Evolutionary conservation across 2,329 filamentous ascomycete genomes (phyloP), one percentile per base, ranked within the genome.

Genomic region (Exophiala sp.): DNA sequence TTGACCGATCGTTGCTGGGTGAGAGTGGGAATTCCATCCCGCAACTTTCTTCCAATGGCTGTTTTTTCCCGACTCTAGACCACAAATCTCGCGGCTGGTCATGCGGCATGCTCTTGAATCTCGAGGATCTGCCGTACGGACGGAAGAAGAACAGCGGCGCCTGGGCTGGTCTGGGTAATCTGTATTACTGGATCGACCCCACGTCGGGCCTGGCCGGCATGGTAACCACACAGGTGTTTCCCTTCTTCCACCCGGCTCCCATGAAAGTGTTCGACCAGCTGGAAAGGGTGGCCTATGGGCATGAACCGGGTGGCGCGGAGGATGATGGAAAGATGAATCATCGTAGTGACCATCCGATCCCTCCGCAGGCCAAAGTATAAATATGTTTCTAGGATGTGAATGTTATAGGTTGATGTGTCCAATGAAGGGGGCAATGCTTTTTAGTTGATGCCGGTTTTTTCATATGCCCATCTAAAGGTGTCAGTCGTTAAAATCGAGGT

Each of bases 111-210:
- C 44, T 63, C 8, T 24, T 63, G 16, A 63, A 63, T 51, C 51
- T 41, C 33, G 53, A 55, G 32, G 59, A 62, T 35, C 32, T 59
- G 10, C 57, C 59, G 5, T 40, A 45, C 12, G 57, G 54, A 3
- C 49, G 61, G 3, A 62, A 57, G 41, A 35, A 32, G 9, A 51
- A 52, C 16, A 58, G 54, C 20, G 61, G 61, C 16, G 49, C 44
- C 2, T 63, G 61, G 61, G 54, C 57, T 6, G 61, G 61, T 2
- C 45, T 63, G 29, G 59, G 56, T 21, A 62, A 63, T 38, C 20
- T 58, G 45, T 63, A 58, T 44, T 63, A 58, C 46, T 62, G 59
- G 59, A 47, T 63, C 21, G 61, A 63, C 45, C 52, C 53, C 1
- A 35, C 11, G n/a, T 24, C 35, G 8, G 52, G 47, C 5, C 45